Evolutionary conservation across 2,329 filamentous ascomycete species (phyloP).

Genomic region (Dactylellina haptotyla): DNA sequence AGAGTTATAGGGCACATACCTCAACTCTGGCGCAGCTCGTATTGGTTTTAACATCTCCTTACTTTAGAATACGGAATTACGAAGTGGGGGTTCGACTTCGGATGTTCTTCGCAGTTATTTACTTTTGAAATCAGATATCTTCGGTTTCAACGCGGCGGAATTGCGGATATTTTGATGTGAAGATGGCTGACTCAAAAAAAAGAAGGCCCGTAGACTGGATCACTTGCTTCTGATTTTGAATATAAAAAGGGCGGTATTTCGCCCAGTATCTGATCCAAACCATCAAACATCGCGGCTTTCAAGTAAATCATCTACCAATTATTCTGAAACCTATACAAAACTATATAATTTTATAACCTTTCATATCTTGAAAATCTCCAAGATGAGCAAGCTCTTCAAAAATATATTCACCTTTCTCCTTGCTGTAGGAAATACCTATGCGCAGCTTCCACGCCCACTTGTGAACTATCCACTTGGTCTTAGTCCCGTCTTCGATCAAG

Average conservation of each 20-base stretch:
- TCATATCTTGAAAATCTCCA: not conserved
- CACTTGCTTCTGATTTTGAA: too few relatives aligned
- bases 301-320: too few relatives aligned
- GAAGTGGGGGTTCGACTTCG: slow-evolving; percentile 31
- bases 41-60: slow-evolving; percentile 2
- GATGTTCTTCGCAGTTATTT: not conserved
- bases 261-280: too few relatives aligned
- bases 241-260: too few relatives aligned
- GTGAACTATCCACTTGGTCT: slow-evolving; percentile 29
- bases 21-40: slow-evolving; percentile 5
- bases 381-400: slow-evolving; percentile 7
- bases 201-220: not conserved
- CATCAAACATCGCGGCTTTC: too few relatives aligned
- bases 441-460: slow-evolving; percentile 28
- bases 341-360: not conserved
- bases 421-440: slow-evolving; percentile 13
- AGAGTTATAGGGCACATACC: slow-evolving; percentile 3
- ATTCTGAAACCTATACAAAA: too few relatives aligned
- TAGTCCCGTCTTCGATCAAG: slow-evolving; percentile 37
- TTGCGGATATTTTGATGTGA: not conserved
- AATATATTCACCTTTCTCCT: slow-evolving; percentile 7
- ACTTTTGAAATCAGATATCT: not conserved
- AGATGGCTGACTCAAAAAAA: not conserved
- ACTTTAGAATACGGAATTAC: slow-evolving; percentile 35
- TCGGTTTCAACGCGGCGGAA: not conserved